A percentile compares a stretch with the other conserved stretches of the same genome.
These are phyloP conservation scores for Coemansia guatemalensis DNA, from an alignment of 192 early-diverging fungal genomes.

Conservation along the genomic window DNA sequence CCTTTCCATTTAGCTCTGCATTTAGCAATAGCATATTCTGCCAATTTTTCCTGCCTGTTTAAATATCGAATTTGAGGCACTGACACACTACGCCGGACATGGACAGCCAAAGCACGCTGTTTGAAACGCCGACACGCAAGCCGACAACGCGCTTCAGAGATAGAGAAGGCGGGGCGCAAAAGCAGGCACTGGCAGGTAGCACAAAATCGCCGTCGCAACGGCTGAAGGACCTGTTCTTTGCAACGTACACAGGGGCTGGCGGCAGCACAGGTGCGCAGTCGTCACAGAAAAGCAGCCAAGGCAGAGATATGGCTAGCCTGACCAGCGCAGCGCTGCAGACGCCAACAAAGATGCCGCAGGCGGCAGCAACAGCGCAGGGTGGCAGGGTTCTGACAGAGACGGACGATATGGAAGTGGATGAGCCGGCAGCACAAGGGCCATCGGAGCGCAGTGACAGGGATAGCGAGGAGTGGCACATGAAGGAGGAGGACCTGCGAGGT, in stretches of 20 bases:
- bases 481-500: conserved; percentile 23
- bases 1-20: no score
- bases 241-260: conserved; percentile 36
- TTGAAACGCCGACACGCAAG: conserved; percentile 36
- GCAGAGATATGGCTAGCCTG: conserved; percentile 5
- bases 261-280: conserved; percentile 15
- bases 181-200: conserved; percentile 1
- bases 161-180: conserved; percentile 9
- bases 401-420: conserved; percentile 45
- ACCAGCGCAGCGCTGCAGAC: conserved; percentile 30
- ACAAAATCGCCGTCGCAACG: conserved; percentile 47
- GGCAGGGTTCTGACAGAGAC: background rate
- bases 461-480: conserved; percentile 13
- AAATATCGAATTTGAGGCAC: no score
- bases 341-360: conserved; percentile 23
- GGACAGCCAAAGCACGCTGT: conserved; percentile 18
- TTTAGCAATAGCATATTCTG: no score
- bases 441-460: background rate
- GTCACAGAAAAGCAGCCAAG: conserved; percentile 11
- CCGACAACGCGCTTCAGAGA: conserved; percentile 22
- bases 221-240: conserved; percentile 50
- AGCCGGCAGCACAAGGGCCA: conserved; percentile 8
- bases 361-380: background rate
- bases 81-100: conserved; percentile 4
- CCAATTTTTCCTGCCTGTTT: no score